Evolutionary conservation across 2,329 filamentous ascomycete species (phyloP).

Genomic region (Nothomitra cinnamomea): DNA sequence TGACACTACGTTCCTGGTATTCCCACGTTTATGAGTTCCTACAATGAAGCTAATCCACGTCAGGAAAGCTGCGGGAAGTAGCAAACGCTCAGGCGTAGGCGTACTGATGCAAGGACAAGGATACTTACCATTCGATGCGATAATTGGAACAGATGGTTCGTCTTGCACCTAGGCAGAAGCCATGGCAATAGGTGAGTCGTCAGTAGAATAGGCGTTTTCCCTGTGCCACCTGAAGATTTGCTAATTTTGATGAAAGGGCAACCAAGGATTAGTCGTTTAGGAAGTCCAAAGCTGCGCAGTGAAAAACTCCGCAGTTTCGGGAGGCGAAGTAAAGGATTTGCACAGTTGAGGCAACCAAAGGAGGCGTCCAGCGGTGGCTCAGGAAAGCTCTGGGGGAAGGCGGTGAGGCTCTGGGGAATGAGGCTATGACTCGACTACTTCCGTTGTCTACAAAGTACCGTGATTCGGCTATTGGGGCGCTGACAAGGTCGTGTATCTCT

Average conservation of each 20-base stretch:
- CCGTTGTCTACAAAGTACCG: not conserved
- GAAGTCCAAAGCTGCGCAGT: constrained; percentile 1
- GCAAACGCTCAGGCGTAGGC: not conserved
- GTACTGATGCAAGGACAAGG: not conserved
- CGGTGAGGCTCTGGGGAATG: constrained; percentile 1
- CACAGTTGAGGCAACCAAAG: not conserved
- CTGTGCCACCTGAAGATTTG: not conserved
- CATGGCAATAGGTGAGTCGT: constrained; percentile 1
- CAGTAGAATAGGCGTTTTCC: not conserved
- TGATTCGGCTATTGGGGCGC: not conserved
- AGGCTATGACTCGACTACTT: constrained; percentile 4
- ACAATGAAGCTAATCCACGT: no score
- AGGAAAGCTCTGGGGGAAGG: not conserved
- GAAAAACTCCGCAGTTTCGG: not conserved
- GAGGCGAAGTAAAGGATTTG: not conserved
- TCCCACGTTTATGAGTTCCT: no score
- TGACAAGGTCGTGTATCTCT: not conserved
- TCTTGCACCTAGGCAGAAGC: constrained; percentile 1
- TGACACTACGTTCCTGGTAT: no score
- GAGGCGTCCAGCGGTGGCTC: constrained; percentile 1
- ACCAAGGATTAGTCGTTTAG: not conserved
- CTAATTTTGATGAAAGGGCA: not conserved
- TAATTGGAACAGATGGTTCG: not conserved
- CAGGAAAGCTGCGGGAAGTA: not conserved
- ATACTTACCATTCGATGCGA: not conserved